Conservation (phyloP, 2,329 filamentous ascomycete genomes). For the Alternaria tenuissima region DNA sequence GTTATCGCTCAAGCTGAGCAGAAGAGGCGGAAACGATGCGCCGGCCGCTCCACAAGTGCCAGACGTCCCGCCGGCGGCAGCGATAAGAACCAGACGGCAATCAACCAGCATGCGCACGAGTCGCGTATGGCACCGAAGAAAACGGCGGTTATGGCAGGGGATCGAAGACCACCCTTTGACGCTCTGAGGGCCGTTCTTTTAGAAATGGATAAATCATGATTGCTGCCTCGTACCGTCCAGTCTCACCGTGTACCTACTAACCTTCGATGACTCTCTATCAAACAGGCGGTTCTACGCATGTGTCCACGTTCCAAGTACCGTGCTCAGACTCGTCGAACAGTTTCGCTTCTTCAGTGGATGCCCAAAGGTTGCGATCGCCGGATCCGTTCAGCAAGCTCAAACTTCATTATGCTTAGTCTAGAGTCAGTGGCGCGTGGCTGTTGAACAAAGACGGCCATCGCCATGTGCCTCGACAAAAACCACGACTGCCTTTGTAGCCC, state of each 20-base stretch:
- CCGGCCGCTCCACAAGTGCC: slow-evolving; percentile 28
- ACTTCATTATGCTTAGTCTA: not conserved
- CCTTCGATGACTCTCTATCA: not conserved
- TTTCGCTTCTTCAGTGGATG: not conserved
- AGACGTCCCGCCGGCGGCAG: slow-evolving; percentile 29
- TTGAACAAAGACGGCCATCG: not conserved
- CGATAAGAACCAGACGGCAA: slow-evolving; percentile 26
- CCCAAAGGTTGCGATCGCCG: not conserved
- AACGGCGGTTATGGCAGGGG: slow-evolving; percentile 44
- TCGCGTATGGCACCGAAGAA: slow-evolving; percentile 47
- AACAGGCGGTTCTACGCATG: not conserved
- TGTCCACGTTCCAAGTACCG: not conserved
- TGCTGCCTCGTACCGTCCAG: slow-evolving; percentile 17
- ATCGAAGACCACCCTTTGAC: slow-evolving; percentile 19
- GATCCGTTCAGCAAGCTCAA: not conserved
- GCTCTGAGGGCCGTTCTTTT: not conserved
- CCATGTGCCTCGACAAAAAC: not conserved
- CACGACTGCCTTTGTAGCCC: slow-evolving; percentile 2
- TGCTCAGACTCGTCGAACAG: not conserved
- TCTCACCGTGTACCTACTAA: not conserved
- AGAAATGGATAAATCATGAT: slow-evolving; percentile 10
- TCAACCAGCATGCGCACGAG: slow-evolving; percentile 25
- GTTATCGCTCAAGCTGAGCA: slow-evolving; percentile 81
- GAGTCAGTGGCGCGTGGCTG: not conserved
- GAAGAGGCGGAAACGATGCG: slow-evolving; percentile 42